phyloP scores from a whole-genome alignment of 1,284 basidiomycete genomes.

The Puccinia hordei region DNA sequence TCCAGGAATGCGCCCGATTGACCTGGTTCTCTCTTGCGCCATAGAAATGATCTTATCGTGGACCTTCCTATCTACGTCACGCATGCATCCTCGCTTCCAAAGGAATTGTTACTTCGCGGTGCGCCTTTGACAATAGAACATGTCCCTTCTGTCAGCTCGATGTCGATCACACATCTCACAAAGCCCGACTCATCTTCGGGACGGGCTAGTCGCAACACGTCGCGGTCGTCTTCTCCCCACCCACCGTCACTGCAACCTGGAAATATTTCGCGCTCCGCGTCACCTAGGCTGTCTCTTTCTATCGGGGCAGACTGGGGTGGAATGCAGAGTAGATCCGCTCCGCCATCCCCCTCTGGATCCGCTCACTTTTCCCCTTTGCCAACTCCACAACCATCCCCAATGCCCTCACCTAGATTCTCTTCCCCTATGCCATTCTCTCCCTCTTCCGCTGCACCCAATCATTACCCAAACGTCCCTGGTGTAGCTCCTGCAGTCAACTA shows the following conservation, averaged over 20 bases:
- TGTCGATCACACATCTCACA: too few relatives aligned
- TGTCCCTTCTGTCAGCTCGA: too few relatives aligned
- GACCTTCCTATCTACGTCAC: slow-evolving; percentile 31
- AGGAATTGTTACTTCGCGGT: slow-evolving; percentile 45
- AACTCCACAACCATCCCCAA: slow-evolving; percentile 38
- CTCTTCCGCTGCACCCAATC: too few relatives aligned
- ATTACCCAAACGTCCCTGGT: slow-evolving; percentile 18
- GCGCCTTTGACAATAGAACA: slow-evolving; percentile 12
- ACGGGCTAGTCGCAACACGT: too few relatives aligned
- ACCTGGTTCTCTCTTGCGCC: slow-evolving; percentile 7
- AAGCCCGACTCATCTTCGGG: too few relatives aligned
- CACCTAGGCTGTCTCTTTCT: slow-evolving; percentile 20
- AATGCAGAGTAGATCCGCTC: neutral
- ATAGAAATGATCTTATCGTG: slow-evolving; percentile 54
- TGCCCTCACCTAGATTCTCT: slow-evolving; percentile 35
- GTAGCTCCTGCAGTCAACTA: neutral
- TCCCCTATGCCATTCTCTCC: slow-evolving; percentile 41
- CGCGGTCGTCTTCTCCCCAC: too few relatives aligned
- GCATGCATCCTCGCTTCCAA: slow-evolving; percentile 41
- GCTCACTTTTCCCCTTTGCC: slow-evolving; percentile 43
- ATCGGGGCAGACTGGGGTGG: slow-evolving; percentile 32
- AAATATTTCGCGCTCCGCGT: slow-evolving; percentile 29
- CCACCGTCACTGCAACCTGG: too few relatives aligned
- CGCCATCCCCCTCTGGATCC: slow-evolving; percentile 37
- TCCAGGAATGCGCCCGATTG: too few relatives aligned